Conservation (phyloP, 352 stramenopile species). For the Pythium rhizo-oryzae region DNA sequence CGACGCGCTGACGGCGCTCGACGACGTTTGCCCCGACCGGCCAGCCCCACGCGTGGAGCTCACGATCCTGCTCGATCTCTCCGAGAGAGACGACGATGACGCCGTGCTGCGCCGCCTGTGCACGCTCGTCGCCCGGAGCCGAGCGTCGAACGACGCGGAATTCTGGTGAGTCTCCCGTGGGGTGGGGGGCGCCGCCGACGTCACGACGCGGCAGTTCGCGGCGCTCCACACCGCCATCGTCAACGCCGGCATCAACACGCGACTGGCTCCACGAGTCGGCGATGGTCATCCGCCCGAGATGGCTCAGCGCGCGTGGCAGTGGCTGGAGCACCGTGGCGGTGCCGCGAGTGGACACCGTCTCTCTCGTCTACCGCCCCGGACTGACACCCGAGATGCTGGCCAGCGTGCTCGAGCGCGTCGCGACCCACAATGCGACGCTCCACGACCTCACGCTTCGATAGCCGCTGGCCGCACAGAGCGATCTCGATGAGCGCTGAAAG, state of each 20-base stretch:
- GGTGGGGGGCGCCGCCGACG: neutral
- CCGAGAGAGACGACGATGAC: neutral
- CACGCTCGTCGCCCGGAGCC: constrained; percentile 1
- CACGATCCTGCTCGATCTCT: constrained; percentile 13
- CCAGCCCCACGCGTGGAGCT: neutral
- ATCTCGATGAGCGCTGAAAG: constrained; percentile 5
- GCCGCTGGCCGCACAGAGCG: neutral
- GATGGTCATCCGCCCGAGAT: neutral
- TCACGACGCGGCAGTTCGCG: neutral
- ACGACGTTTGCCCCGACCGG: neutral
- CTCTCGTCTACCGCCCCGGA: neutral
- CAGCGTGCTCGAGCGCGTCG: neutral
- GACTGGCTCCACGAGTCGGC: neutral
- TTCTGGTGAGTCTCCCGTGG: neutral
- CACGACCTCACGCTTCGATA: neutral
- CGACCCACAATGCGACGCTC: neutral
- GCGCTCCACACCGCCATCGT: constrained; percentile 3
- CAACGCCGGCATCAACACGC: neutral
- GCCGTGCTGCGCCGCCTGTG: constrained; percentile 6
- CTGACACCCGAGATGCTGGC: neutral
- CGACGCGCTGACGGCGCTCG: neutral
- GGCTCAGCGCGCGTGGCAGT: constrained; percentile 5
- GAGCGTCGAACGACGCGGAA: neutral
- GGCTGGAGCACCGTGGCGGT: neutral
- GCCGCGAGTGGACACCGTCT: neutral